Conservation (phyloP, 495 filamentous ascomycete genomes). For the Penicillium canariense region DNA sequence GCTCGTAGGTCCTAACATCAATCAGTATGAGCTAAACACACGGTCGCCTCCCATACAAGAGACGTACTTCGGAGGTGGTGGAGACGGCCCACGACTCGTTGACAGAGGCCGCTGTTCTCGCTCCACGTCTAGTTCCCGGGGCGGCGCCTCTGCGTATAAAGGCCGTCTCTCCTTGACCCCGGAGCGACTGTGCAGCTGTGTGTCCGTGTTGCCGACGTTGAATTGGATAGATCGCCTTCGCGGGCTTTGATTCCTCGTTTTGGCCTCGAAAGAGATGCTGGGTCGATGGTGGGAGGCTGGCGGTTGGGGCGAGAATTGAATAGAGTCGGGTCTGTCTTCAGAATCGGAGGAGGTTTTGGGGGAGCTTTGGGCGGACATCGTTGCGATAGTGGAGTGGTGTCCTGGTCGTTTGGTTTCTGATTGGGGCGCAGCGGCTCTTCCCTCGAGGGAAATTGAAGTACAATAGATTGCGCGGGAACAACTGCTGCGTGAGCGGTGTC, state of each 20-base stretch:
- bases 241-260: slow-evolving; percentile 19
- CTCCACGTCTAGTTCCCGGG: slow-evolving; percentile 27
- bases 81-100: slow-evolving; percentile 31
- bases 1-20: slow-evolving; percentile 42
- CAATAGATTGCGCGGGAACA: background rate
- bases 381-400: background rate
- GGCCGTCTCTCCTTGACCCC: slow-evolving; percentile 31
- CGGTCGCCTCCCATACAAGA: background rate
- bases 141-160: slow-evolving; percentile 21
- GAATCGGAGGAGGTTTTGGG: slow-evolving; percentile 49
- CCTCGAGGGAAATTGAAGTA: background rate
- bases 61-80: slow-evolving; percentile 41
- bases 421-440: background rate
- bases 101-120: slow-evolving; percentile 27
- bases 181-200: slow-evolving; percentile 32
- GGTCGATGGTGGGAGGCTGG: slow-evolving; percentile 21
- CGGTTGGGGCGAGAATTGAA: slow-evolving; percentile 18
- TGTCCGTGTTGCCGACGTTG: slow-evolving; percentile 31
- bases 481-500: background rate
- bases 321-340: slow-evolving; percentile 48
- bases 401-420: too few relatives aligned
- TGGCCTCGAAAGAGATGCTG: slow-evolving; percentile 23
- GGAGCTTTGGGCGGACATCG: slow-evolving; percentile 31
- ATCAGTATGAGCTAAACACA: slow-evolving; percentile 7
- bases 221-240: slow-evolving; percentile 46